A percentile compares a stretch with the other conserved stretches of the same genome.
phyloP scores from a whole-genome alignment of 2,329 filamentous ascomycete species.

The Scorias spongiosa region DNA sequence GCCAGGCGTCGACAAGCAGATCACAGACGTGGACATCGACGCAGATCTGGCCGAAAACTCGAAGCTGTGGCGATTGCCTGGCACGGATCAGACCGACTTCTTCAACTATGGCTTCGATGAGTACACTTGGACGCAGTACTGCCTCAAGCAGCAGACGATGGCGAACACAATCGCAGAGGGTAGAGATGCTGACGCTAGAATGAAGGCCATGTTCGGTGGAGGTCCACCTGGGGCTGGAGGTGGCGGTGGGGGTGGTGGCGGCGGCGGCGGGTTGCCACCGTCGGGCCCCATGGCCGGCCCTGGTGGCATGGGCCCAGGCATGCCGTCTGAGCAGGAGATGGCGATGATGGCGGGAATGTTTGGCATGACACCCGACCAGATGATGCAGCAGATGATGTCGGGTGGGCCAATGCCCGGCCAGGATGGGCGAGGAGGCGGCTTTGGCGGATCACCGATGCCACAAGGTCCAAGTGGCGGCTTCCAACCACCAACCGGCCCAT shows the following conservation, averaged over 20 bases:
- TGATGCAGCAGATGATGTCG: conserved; percentile 41
- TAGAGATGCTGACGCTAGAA: conserved; percentile 51
- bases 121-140: conserved; percentile 93
- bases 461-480: conserved; percentile 12
- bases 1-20: conserved; percentile 54
- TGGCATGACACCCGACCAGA: conserved; percentile 33
- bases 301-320: conserved; percentile 20
- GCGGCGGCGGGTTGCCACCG: conserved; percentile 10
- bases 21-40: conserved; percentile 39
- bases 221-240: conserved; percentile 1
- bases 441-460: conserved; percentile 11
- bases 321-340: conserved; percentile 36
- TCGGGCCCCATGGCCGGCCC: conserved; percentile 20
- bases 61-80: conserved; percentile 90
- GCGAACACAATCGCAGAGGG: conserved; percentile 65
- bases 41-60: conserved; percentile 48
- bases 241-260: conserved; percentile 11
- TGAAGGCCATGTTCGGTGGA: conserved; percentile 43
- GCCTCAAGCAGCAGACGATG: conserved; percentile 69
- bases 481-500: conserved; percentile 14
- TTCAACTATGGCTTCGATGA: conserved; percentile 99
- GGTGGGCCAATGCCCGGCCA: conserved; percentile 25
- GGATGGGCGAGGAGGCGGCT: conserved; percentile 2
- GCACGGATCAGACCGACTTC: conserved; percentile 88
- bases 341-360: conserved; percentile 41